Evolutionary conservation across 176 grass and related monocot genomes (phyloP).

Genomic region (Oropetium thomaeum): DNA sequence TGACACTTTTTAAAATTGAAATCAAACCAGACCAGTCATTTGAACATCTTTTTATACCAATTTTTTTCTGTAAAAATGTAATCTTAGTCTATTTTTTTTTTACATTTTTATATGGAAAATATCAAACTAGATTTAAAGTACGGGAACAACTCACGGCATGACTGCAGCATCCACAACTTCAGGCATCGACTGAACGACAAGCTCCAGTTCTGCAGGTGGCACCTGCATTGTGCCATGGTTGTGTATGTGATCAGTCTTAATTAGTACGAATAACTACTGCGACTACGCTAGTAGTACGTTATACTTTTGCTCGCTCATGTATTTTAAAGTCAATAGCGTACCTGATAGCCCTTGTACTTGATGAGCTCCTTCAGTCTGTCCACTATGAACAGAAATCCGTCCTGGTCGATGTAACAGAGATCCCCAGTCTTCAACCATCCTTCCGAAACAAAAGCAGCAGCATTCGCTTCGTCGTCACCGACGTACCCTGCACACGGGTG

Average conservation of each 20-base stretch:
- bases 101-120: not conserved
- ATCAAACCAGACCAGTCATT: no score
- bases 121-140: not conserved
- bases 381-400: constrained; percentile 61
- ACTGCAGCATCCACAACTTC: constrained; percentile 67
- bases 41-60: no score
- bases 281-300: no score
- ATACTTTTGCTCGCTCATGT: no score
- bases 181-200: constrained; percentile 54
- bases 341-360: no score
- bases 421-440: constrained; percentile 84
- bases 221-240: constrained; percentile 49
- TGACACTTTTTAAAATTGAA: no score
- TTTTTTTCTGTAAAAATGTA: no score
- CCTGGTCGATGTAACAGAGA: constrained; percentile 66
- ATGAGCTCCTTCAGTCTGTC: constrained; percentile 78
- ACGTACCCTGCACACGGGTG: constrained; percentile 80
- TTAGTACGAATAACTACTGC: not conserved
- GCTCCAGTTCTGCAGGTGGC: constrained; percentile 73
- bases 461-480: constrained; percentile 63
- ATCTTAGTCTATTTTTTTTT: no score
- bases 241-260: not conserved
- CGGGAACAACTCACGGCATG: constrained; percentile 48
- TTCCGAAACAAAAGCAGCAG: constrained; percentile 42
- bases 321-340: not conserved